Conservation (phyloP, 352 stramenopile genomes). For the Discostella stelligera region DNA sequence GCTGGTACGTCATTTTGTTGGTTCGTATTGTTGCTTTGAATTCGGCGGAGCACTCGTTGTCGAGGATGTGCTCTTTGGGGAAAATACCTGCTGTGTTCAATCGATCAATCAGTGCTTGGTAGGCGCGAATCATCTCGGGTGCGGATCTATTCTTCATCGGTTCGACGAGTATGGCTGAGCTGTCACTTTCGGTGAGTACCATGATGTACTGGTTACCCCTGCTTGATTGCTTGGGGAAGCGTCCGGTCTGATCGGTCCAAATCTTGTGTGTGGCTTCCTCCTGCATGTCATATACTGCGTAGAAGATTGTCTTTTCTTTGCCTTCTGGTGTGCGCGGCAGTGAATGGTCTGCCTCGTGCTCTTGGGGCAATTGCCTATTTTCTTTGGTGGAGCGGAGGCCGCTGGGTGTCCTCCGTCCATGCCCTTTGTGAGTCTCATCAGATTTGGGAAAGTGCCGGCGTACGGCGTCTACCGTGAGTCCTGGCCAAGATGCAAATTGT, state of each 20-base stretch:
- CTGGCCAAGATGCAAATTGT: slow-evolving; percentile 4
- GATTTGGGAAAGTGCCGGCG: neutral
- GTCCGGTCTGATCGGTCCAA: slow-evolving; percentile 55
- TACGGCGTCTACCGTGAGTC: neutral
- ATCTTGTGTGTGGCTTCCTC: slow-evolving; percentile 5
- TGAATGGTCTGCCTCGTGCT: too few relatives aligned
- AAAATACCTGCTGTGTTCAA: neutral
- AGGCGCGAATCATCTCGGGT: slow-evolving; percentile 37
- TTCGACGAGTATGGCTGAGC: slow-evolving; percentile 50
- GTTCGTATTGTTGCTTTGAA: slow-evolving; percentile 32
- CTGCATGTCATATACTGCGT: slow-evolving; percentile 9
- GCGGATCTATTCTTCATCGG: slow-evolving; percentile 42
- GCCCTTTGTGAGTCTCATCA: slow-evolving; percentile 4
- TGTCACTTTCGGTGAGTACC: slow-evolving; percentile 55
- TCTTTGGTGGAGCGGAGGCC: neutral
- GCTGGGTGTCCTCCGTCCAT: neutral
- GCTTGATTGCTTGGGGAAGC: slow-evolving; percentile 45
- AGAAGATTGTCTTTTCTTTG: slow-evolving; percentile 16
- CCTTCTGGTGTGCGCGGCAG: too few relatives aligned
- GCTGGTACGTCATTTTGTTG: slow-evolving; percentile 29
- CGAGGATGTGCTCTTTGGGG: slow-evolving; percentile 41
- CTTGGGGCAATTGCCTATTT: too few relatives aligned
- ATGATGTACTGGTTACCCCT: slow-evolving; percentile 60
- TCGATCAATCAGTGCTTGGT: slow-evolving; percentile 22
- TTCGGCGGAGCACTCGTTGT: slow-evolving; percentile 42